phyloP scores from a whole-genome alignment of 768 basidiomycete genomes.

The Leccinum barrowsii region DNA sequence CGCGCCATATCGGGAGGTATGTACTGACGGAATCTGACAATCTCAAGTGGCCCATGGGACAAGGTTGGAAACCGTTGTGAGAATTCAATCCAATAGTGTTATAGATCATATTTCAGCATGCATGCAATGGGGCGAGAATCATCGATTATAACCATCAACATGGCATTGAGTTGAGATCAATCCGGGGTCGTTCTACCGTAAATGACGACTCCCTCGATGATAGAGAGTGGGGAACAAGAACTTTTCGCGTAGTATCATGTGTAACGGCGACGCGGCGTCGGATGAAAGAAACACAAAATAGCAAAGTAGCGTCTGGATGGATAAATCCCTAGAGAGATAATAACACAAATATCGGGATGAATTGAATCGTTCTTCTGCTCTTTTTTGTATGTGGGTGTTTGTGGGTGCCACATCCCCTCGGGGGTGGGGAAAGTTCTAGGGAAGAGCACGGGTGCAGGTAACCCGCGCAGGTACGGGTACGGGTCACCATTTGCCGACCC shows the following conservation, averaged over 20 bases:
- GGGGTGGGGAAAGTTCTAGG: no score
- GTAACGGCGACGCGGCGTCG: neutral
- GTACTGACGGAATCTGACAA: conserved; percentile 37
- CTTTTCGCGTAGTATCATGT: neutral
- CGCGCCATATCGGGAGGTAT: conserved; percentile 9
- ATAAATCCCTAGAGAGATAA: neutral
- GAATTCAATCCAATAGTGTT: neutral
- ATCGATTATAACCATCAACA: neutral
- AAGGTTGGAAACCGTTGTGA: conserved; percentile 49
- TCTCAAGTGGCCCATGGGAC: conserved; percentile 58
- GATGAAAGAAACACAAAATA: neutral
- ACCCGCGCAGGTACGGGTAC: no score
- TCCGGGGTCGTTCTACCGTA: neutral
- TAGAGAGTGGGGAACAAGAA: neutral
- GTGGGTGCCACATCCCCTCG: no score
- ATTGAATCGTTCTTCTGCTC: neutral
- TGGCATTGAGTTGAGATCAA: neutral
- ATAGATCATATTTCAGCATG: neutral
- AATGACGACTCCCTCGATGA: neutral
- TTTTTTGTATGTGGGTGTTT: neutral
- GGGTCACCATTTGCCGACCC: no score
- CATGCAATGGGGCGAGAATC: neutral
- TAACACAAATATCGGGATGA: neutral
- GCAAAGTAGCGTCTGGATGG: neutral
- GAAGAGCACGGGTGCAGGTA: no score